Evolutionary conservation across 495 filamentous ascomycete species (phyloP), one percentile per base, ranked within the genome.

Genomic region (Hypoxylon trugodes): DNA sequence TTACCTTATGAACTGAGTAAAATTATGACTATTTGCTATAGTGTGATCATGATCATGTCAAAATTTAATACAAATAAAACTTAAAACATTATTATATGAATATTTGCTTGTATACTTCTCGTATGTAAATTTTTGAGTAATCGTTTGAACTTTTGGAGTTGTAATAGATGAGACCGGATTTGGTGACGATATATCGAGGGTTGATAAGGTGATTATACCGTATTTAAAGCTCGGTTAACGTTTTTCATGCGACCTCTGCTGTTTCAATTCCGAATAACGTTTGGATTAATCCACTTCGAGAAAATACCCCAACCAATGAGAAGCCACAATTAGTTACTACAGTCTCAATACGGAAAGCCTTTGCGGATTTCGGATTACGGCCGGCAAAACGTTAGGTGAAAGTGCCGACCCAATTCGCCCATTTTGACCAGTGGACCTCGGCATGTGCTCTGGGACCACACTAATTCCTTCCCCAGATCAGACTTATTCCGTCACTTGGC

Each of bases 371-470:
- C n/a, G 21, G 12, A 38, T 54, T 46, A 65, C 48, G 42, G 22
- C 49, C 61, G 56, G 55, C 26, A 65, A 51, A 63, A 59, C 49
- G 26, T 58, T 59, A 16, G 49, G 18, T 6, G 30, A 59, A 68
- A 62, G 46, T 63, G 65, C 58, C 65, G 59, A 59, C 57, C 58
- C 47, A 62, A 15, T 33, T 61, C 16, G 21, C 30, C 35, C 19
- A 21, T 53, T 49, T 36, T 30, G 21, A 15, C 36, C 30, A 48
- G 49, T 61, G 57, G 55, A 71, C 69, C 69, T 72, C 69, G 69
- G 69, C 69, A 72, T 72, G 69, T 72, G 69, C 69, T 62, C 49
- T 41, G 21, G 25, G 24, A 38, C 37, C 42, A 10, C 28, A 12
- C 35, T 33, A 28, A 36, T 41, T 30, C 56, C 19, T 51, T 41